Base-by-base conservation (phyloP, 371 early-diverging fungal species). In the Racocetra persica region DNA sequence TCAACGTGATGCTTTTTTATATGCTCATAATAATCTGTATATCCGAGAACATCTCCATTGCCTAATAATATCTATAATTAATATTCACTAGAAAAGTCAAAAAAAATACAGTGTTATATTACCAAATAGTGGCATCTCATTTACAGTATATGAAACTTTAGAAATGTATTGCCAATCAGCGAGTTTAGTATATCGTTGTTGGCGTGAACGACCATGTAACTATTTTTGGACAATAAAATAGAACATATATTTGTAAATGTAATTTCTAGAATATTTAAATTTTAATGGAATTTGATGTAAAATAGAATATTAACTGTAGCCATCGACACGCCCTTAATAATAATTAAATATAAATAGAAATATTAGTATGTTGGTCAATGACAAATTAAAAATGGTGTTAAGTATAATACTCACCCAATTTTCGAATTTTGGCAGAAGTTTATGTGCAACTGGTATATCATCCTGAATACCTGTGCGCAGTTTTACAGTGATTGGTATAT, bases 151-250 rank as follows among this genome's bases (percentile, higher is more conserved):
- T 20, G 90, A 89, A 81, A 94, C 90, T 49, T 88, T 78, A 26
- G 86, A 83, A 71, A 98, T 95, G 82, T 97, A 99, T 45, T 93
- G 89, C 98, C 98, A 99, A 85, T 99, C 93, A 16, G 98, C 97
- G 4, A 89, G 82, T 81, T 90, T 93, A 0, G 95, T 93, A 88
- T 99, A 99, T 59, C 99, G 91, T 86, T 98, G 98, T 81, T 95
- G 91, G 59, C 97, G 92, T 24, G 95, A 94, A 22, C 99, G 91
- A 7, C 99, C 99, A 84, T 99, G 99, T 65, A 98, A 85, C 16
- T 93, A 92, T 55, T 80, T 18, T 45, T 45, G 51, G 14, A 22
- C n/a, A 70, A 22, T 11, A 8, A 28, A 86, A 78, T 45, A 45
- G 10, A 32, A 79, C 45, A 26, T 73, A 81, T 13, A 63, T 22